These are phyloP conservation scores for Saccharum spontaneum DNA, from an alignment of 176 grass and related monocot genomes.

Conservation along the genomic window DNA sequence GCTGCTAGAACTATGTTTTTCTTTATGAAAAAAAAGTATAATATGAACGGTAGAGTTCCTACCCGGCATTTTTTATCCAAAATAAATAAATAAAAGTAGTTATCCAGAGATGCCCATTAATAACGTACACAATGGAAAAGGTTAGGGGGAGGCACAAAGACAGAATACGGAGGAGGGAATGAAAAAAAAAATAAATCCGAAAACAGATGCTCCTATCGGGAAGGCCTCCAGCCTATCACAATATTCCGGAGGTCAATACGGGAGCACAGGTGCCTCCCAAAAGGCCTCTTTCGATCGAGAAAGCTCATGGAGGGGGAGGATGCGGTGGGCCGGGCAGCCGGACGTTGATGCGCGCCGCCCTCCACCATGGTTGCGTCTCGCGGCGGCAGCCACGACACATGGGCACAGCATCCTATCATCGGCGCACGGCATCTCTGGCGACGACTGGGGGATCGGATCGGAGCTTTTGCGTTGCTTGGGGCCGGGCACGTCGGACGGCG, in stretches of 20 bases:
- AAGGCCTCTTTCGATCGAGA: not conserved
- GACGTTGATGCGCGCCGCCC: conserved; percentile 4
- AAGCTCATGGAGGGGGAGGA: not conserved
- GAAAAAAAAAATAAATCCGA: not conserved
- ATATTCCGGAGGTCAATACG: conserved; percentile 27
- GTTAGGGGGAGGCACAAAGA: not conserved
- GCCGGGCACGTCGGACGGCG: conserved; percentile 14
- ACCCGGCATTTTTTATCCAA: not conserved
- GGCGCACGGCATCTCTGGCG: not conserved
- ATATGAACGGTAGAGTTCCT: not conserved
- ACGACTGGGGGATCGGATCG: not conserved
- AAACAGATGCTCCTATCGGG: conserved; percentile 39
- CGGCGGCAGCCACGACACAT: not conserved
- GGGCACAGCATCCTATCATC: not conserved
- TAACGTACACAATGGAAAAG: not conserved
- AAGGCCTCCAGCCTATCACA: conserved; percentile 41
- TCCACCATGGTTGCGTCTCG: conserved; percentile 20
- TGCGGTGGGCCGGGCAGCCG: not conserved
- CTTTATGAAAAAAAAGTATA: not conserved
- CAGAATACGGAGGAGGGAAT: not conserved
- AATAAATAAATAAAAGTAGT: not conserved
- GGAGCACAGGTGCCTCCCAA: not conserved
- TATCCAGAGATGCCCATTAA: conserved; percentile 9
- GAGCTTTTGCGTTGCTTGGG: not conserved
- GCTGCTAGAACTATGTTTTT: not conserved